These are phyloP conservation scores for Fallopia convolvulus DNA, from an alignment of 148 eudicot species.

Conservation along the genomic window DNA sequence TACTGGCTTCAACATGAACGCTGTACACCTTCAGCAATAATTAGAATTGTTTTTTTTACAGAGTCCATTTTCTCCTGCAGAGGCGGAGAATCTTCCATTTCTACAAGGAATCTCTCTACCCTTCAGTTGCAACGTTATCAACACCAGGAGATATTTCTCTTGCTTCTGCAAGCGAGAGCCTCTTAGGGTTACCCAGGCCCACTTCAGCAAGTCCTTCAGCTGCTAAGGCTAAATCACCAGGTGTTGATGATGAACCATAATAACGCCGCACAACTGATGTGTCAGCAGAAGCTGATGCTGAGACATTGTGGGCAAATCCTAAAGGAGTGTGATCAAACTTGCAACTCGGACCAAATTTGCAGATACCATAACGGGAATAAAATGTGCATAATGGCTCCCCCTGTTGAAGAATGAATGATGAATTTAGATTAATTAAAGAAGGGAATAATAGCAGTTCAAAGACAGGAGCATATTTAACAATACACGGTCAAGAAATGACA, in stretches of 20 bases:
- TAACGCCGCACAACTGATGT: constrained; percentile 44
- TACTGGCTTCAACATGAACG: constrained; percentile 27
- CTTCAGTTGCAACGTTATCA: constrained; percentile 47
- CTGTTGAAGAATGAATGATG: constrained; percentile 24
- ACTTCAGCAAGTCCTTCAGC: constrained; percentile 32
- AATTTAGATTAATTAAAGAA: neutral
- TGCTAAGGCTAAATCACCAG: constrained; percentile 29
- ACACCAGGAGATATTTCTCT: constrained; percentile 56
- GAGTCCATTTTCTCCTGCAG: constrained; percentile 31
- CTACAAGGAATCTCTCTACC: constrained; percentile 25
- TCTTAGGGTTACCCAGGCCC: constrained; percentile 33
- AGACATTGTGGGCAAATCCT: constrained; percentile 53
- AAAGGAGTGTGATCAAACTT: constrained; percentile 89
- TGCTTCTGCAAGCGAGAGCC: constrained; percentile 58
- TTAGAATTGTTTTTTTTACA: constrained; percentile 59
- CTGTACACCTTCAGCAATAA: constrained; percentile 68
- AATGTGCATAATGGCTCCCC: constrained; percentile 87
- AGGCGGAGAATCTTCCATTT: constrained; percentile 20
- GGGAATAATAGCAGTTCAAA: neutral
- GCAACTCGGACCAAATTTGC: constrained; percentile 96
- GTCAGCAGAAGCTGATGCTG: constrained; percentile 46
- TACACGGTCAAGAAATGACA: neutral
- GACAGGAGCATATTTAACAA: neutral
- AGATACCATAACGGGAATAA: constrained; percentile 83
- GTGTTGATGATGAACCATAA: constrained; percentile 57